phyloP scores from a whole-genome alignment of 805 yeast genomes.

The Ogataea nakhonphanomensis region DNA sequence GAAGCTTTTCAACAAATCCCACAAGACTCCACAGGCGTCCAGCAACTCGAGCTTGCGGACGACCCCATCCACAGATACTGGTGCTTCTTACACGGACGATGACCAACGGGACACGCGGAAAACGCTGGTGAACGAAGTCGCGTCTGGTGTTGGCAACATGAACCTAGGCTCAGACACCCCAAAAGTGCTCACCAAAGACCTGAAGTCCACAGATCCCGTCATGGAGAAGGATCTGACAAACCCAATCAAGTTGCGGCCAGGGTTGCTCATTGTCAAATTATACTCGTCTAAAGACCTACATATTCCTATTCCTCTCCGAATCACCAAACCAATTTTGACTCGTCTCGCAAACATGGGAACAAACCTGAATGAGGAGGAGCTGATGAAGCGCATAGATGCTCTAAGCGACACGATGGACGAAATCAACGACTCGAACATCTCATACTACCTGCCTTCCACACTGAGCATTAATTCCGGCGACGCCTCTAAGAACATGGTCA shows the following conservation, averaged over 20 bases:
- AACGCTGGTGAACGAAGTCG: slow-evolving; percentile 21
- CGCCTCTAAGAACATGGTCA: slow-evolving; percentile 56
- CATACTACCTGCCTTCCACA: slow-evolving; percentile 44
- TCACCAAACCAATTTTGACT: slow-evolving; percentile 59
- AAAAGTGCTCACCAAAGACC: slow-evolving; percentile 24
- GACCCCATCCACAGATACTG: slow-evolving; percentile 8
- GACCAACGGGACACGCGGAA: slow-evolving; percentile 18
- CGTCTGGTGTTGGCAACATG: slow-evolving; percentile 14
- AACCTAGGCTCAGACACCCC: slow-evolving; percentile 14
- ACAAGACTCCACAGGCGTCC: slow-evolving; percentile 13
- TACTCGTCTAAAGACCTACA: slow-evolving; percentile 65
- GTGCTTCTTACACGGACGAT: slow-evolving; percentile 17
- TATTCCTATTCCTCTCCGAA: slow-evolving; percentile 67
- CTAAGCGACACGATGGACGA: slow-evolving; percentile 30
- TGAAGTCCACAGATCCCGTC: slow-evolving; percentile 34
- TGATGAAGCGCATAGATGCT: slow-evolving; percentile 33
- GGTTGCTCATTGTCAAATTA: slow-evolving; percentile 72
- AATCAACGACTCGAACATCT: slow-evolving; percentile 26
- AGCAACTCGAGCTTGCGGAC: slow-evolving; percentile 16
- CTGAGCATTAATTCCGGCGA: slow-evolving; percentile 35
- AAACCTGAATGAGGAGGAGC: slow-evolving; percentile 32
- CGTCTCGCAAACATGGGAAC: slow-evolving; percentile 61
- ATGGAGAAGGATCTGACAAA: slow-evolving; percentile 22
- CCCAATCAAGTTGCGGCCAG: slow-evolving; percentile 43
- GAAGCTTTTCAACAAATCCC: slow-evolving; percentile 27